phyloP scores from a whole-genome alignment of 495 filamentous ascomycete genomes.

The Penicillium goetzii region DNA sequence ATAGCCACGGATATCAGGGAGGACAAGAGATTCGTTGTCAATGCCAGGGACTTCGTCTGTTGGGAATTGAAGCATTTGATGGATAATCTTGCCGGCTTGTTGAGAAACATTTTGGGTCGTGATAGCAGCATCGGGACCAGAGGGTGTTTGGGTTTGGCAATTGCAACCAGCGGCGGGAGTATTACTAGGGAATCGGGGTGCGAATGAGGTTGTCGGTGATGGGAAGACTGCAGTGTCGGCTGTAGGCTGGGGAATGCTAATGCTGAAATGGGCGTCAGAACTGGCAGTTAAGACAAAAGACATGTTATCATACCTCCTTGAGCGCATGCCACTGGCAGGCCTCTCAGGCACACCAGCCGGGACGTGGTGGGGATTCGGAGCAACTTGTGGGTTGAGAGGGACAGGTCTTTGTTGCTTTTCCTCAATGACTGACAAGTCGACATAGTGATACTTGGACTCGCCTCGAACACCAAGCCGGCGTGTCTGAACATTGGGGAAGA shows the following conservation, averaged over 20 bases:
- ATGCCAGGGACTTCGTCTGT: slow-evolving; percentile 54
- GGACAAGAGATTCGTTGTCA: slow-evolving; percentile 67
- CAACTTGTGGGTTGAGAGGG: slow-evolving; percentile 33
- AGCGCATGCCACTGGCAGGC: slow-evolving; percentile 35
- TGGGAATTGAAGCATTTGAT: slow-evolving; percentile 69
- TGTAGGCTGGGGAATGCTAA: slow-evolving; percentile 54
- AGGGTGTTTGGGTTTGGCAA: slow-evolving; percentile 31
- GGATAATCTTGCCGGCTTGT: slow-evolving; percentile 58
- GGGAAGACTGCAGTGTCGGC: slow-evolving; percentile 73
- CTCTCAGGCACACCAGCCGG: slow-evolving; percentile 27
- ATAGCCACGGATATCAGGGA: slow-evolving; percentile 79
- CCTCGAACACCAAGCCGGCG: slow-evolving; percentile 89
- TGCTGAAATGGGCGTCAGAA: slow-evolving; percentile 28
- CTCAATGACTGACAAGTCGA: slow-evolving; percentile 73
- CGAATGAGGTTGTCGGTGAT: slow-evolving; percentile 54
- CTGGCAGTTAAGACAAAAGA: slow-evolving; percentile 8
- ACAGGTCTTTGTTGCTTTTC: slow-evolving; percentile 50
- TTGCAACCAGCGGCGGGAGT: slow-evolving; percentile 31
- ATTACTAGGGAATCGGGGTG: slow-evolving; percentile 36
- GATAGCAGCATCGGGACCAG: slow-evolving; percentile 32
- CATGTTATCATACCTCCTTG: slow-evolving; percentile 38
- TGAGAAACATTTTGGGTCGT: slow-evolving; percentile 49
- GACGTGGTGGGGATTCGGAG: slow-evolving; percentile 24
- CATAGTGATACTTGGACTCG: slow-evolving; percentile 98
- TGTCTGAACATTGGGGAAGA: slow-evolving; percentile 93